Base-by-base conservation (phyloP, 345 rosid genomes). In the Xanthoceras sorbifolium region DNA sequence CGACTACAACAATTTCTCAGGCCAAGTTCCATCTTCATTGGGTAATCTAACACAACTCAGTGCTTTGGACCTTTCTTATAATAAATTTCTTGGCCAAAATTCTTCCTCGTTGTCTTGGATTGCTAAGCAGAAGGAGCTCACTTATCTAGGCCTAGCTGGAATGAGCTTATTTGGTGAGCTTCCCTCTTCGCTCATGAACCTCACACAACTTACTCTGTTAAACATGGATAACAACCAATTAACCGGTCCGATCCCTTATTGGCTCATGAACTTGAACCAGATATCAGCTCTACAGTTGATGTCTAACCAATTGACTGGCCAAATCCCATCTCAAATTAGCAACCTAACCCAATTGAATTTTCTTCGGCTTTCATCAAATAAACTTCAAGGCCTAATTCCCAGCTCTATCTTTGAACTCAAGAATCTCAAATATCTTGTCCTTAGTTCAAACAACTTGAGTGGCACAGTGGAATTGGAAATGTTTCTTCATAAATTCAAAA, bases 321-420 rank as follows among this genome's bases (percentile, higher is more conserved):
- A n/a, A n/a, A n/a, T n/a, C n/a, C n/a, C n/a, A n/a, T n/a, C n/a
- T n/a, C n/a, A n/a, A n/a, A n/a, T 78, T 1, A 17, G 25, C 10
- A 78, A 55, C 38, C 72, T 84, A 34, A 44, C 78, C 23, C 67
- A 31, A 0, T 11, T 80, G 34, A 0, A 0, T 9, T 0, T 0
- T 0, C 0, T 84, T 5, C 0, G 9, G 23, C 74, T 84, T 38
- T 22, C 42, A 1, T 0, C 0, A 3, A 84, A 81, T 10, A 28
- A 59, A 8, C 32, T 84, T 0, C 48, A 54, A 5, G 87, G 87
- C 29, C 9, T 44, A 69, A 59, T 84, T 38, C 82, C 82, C 18
- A 14, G 9, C 25, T 59, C 78, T 0, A 28, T 74, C 2, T 77
- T 8, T 29, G 7, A 67, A 8, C 78, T 59, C 4, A 25, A 7